phyloP scores from a whole-genome alignment of 1,284 basidiomycete genomes.

The Trichosporon sp. region DNA sequence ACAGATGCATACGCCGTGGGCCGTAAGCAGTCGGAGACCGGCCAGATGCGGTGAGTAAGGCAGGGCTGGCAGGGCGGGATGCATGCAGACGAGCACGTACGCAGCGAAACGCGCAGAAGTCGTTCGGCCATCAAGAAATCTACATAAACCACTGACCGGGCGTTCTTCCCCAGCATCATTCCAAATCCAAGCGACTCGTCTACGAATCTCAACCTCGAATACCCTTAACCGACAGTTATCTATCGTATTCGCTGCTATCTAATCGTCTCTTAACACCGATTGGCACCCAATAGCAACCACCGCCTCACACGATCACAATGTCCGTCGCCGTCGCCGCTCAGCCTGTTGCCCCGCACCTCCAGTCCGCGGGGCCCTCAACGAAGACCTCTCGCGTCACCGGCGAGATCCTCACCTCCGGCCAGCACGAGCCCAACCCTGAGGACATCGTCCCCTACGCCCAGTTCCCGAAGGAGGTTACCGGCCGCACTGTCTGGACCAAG shows the following conservation, averaged over 20 bases:
- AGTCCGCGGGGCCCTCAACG: neutral
- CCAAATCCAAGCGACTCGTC: conserved; percentile 6
- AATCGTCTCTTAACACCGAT: neutral
- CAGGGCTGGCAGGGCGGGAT: neutral
- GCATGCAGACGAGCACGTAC: neutral
- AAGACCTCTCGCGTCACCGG: neutral
- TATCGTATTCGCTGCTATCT: conserved; percentile 7
- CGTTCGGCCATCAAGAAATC: neutral
- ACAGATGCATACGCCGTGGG: neutral
- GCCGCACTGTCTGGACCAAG: conserved; percentile 47
- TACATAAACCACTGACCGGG: neutral
- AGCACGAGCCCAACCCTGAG: conserved; percentile 36
- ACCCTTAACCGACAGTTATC: conserved; percentile 6
- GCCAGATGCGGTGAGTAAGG: neutral
- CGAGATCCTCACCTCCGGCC: conserved; percentile 40
- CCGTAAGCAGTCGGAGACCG: neutral
- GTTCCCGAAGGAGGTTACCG: conserved; percentile 52
- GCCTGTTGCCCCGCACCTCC: conserved; percentile 14
- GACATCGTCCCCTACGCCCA: conserved; percentile 45
- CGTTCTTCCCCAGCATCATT: conserved; percentile 13
- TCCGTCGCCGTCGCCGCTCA: conserved; percentile 13
- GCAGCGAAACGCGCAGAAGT: neutral
- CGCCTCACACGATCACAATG: conserved; percentile 4
- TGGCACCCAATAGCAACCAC: neutral
- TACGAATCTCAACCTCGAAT: neutral